Evolutionary conservation across 805 yeast genomes (phyloP).

Genomic region (Zygotorulaspora florentina): DNA sequence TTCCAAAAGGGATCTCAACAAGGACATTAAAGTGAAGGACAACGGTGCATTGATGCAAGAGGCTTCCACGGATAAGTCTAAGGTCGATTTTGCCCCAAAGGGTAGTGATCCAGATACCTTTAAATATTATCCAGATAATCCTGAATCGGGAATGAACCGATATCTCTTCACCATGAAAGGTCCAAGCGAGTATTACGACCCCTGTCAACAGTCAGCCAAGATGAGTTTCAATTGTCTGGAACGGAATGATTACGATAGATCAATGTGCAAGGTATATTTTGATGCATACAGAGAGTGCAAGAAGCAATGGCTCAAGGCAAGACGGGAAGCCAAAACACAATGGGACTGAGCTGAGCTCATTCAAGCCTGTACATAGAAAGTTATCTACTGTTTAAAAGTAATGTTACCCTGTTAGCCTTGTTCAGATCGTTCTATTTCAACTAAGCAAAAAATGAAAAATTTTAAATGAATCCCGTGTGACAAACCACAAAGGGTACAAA

Average conservation of each 20-base stretch:
- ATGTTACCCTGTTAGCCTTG: constrained; percentile 4
- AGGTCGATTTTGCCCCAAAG: constrained; percentile 25
- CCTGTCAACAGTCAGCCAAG: constrained; percentile 83
- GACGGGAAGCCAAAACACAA: constrained; percentile 34
- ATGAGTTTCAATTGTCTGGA: constrained; percentile 86
- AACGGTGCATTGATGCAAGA: not conserved
- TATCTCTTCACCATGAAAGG: constrained; percentile 67
- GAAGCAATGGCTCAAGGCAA: constrained; percentile 57
- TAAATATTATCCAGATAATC: constrained; percentile 70
- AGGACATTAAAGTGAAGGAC: not conserved
- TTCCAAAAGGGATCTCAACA: not conserved
- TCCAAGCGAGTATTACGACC: constrained; percentile 84
- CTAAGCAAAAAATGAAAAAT: constrained; percentile 1
- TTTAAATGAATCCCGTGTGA: not conserved
- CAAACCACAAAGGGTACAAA: not conserved
- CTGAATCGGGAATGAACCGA: constrained; percentile 66
- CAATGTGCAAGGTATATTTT: constrained; percentile 72
- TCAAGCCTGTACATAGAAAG: not conserved
- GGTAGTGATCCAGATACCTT: constrained; percentile 19
- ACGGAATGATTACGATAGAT: constrained; percentile 66
- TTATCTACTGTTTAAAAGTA: not conserved
- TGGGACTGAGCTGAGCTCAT: constrained; percentile 23
- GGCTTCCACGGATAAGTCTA: constrained; percentile 11
- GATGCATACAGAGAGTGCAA: constrained; percentile 92
- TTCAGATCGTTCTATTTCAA: not conserved